Evolutionary conservation across 441 rosid genomes (phyloP), one percentile per base, ranked within the genome.

Genomic region (Adansonia grandidieri): DNA sequence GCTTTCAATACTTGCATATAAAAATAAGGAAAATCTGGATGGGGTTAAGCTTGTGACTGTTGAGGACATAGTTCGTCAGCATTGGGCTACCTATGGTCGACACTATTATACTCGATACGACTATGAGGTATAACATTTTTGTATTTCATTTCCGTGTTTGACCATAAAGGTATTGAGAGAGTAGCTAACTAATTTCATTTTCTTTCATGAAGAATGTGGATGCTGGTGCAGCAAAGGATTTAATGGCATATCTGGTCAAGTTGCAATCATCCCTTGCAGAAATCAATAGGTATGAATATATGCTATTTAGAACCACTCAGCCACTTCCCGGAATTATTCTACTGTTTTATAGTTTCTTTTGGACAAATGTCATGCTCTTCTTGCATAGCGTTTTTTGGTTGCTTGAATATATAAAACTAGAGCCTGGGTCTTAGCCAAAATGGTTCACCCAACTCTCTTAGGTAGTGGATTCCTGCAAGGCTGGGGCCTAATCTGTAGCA

Each of bases 101-200:
- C 98, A 94, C 86, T 96, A 94, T 75, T 96, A 96, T 86, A 94
- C 98, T 73, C 93, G 98, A 77, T 96, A 96, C 69, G 98, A 96
- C 83, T 96, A 96, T 77, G 99, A 94, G 95, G 99, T 96, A 83
- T 51, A 62, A 19, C 68, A 61, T 53, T n/a, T 20, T 70, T 70
- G 42, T 11, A 19, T 63, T 71, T 54, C 17, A 4, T 67, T 69
- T 58, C 20, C 28, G 6, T 44, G n/a, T 19, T 73, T 11, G 45
- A 61, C 54, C 48, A 77, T 63, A 78, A 48, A 19, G 42, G 56
- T 71, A 75, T 74, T 65, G 3, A 65, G 69, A 58, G 71, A 61
- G 45, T 73, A 68, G 67, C 77, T 71, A 53, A 84, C 82, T 77
- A 67, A 64, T 80, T 84, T 50, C 40, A 62, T 76, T 42, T 85